Base-by-base conservation (phyloP, 495 filamentous ascomycete species). In the Annulohypoxylon stygium region DNA sequence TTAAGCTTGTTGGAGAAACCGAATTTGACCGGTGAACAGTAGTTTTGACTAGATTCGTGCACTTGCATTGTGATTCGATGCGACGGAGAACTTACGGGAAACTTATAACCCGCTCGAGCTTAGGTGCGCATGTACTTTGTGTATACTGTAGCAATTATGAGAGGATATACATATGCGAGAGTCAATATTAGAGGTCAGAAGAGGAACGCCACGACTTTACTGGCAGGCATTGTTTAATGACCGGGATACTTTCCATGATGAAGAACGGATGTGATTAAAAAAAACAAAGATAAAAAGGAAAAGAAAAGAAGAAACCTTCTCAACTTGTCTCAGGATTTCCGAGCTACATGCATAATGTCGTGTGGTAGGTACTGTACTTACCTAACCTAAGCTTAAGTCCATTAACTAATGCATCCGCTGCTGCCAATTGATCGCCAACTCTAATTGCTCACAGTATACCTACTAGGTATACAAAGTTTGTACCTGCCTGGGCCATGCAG, bases 71-170 rank as follows among this genome's bases (percentile, higher is more conserved):
- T 33, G 60, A 12, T 54, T 51, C 26, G 16, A 18, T 50, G 51
- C 10, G 25, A 60, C 50, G 39, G 26, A 48, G 61, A 74, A 67
- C 18, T 62, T 70, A 54, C 50, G 39, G 26, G 57, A 66, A 74
- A 67, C 18, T 62, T 70, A 60, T 70, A 54, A 62, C 71, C 66
- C 53, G 51, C 65, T 64, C 65, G 23, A 69, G 71, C 8, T 26
- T 61, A 47, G 64, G 23, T 43, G 33, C 61, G 23, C 36, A 58
- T 48, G 45, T 50, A 50, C 47, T 23, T 9, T 25, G 4, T 1
- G 6, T 23, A 23, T 23, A 23, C 20, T 23, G 20, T 23, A 23
- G 20, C 20, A 53, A 9, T 23, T 53, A 53, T 53, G 23, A 53
- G 23, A 53, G 23, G 23, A 53, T 53, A 53, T 30, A 53, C 50